phyloP scores from a whole-genome alignment of 2,329 filamentous ascomycete species.

The Dichotomopilus funicola region DNA sequence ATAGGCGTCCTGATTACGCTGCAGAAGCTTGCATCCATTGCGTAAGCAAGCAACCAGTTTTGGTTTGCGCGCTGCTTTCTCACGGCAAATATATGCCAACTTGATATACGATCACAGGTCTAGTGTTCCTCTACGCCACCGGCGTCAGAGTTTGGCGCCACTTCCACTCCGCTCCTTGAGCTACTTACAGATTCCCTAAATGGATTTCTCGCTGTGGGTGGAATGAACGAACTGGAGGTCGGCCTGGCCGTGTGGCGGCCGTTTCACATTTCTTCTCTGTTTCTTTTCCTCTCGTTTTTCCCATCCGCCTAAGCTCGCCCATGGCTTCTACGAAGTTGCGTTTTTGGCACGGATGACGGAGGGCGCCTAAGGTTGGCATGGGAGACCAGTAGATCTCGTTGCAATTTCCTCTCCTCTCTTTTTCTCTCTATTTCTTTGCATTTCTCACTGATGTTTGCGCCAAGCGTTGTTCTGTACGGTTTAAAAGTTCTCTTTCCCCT shows the following conservation, averaged over 20 bases:
- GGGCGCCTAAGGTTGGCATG: neutral
- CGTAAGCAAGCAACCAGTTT: constrained; percentile 25
- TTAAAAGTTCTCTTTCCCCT: neutral
- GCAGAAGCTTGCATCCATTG: constrained; percentile 41
- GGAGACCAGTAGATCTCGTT: neutral
- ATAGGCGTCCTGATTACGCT: constrained; percentile 35
- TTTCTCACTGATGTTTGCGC: no score
- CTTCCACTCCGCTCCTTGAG: neutral
- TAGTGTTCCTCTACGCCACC: constrained; percentile 13
- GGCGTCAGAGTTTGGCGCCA: constrained; percentile 16
- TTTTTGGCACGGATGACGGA: no score
- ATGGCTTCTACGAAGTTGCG: no score
- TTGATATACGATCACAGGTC: constrained; percentile 15
- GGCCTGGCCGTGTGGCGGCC: constrained; percentile 9
- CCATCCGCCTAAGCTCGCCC: no score
- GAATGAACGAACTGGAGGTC: neutral
- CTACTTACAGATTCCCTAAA: no score
- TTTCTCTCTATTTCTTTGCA: neutral
- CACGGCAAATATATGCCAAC: constrained; percentile 8
- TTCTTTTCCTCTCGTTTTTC: neutral
- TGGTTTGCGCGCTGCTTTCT: neutral
- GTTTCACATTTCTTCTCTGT: neutral
- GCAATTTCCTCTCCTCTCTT: neutral
- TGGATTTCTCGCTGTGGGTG: constrained; percentile 4
- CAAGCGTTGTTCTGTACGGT: neutral